Conservation (phyloP, 2,329 filamentous ascomycete genomes). For the Tolypocladium nubicola region DNA sequence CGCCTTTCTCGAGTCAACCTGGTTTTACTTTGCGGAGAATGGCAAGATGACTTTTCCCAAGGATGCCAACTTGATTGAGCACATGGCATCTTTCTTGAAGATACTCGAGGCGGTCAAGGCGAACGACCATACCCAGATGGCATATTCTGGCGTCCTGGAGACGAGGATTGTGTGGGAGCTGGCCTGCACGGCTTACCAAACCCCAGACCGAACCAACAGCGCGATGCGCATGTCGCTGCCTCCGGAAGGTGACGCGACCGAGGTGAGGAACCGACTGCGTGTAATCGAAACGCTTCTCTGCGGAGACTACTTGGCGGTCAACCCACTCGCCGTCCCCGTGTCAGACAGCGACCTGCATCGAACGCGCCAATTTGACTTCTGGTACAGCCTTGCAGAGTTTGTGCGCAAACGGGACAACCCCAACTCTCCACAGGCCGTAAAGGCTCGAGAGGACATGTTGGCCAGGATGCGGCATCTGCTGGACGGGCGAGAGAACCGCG, state of each 20-base stretch:
- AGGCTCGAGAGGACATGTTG: constrained; percentile 56
- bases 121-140: constrained; percentile 41
- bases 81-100: constrained; percentile 55
- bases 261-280: constrained; percentile 59
- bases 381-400: constrained; percentile 64
- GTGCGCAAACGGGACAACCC: constrained; percentile 49
- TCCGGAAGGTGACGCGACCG: constrained; percentile 46
- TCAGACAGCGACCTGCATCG: constrained; percentile 41
- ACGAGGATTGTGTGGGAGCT: constrained; percentile 51
- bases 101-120: constrained; percentile 37
- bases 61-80: constrained; percentile 49
- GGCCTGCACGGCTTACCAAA: constrained; percentile 36
- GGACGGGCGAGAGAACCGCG: constrained; percentile 74
- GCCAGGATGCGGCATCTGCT: constrained; percentile 57
- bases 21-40: constrained; percentile 54
- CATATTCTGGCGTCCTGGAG: constrained; percentile 43
- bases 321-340: constrained; percentile 42
- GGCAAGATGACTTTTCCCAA: constrained; percentile 34
- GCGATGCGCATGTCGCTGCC: constrained; percentile 27
- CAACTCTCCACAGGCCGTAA: constrained; percentile 26
- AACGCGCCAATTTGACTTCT: constrained; percentile 65
- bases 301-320: constrained; percentile 52
- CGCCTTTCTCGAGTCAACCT: constrained; percentile 69
- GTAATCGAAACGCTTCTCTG: constrained; percentile 70
- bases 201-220: constrained; percentile 22